A percentile compares a stretch with the other conserved stretches of the same genome.
Conservation (phyloP, 2,329 filamentous ascomycete genomes). For the Botrytis squamosa region DNA sequence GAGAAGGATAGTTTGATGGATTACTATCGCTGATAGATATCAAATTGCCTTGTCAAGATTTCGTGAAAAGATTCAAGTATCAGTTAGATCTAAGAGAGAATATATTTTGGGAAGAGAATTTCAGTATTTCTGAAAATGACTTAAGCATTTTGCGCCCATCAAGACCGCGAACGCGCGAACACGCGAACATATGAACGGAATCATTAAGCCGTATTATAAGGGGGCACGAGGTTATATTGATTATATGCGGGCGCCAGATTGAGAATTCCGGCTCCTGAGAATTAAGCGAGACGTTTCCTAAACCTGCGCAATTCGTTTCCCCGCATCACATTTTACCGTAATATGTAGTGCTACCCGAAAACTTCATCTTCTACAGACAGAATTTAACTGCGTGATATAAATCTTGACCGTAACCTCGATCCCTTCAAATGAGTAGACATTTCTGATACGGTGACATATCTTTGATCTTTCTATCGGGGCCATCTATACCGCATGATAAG, state of each 20-base stretch:
- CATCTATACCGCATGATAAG: neutral
- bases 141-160: neutral
- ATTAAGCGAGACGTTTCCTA: neutral
- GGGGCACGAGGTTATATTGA: neutral
- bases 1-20: fast-evolving
- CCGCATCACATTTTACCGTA: neutral
- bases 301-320: neutral
- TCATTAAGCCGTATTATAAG: neutral
- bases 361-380: neutral
- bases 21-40: neutral
- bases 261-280: too few relatives aligned
- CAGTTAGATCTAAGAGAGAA: neutral
- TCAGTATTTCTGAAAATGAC: neutral
- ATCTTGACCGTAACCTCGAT: neutral
- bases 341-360: neutral
- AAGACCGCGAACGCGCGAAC: neutral
- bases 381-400: too few relatives aligned
- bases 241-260: neutral
- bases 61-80: neutral
- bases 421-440: neutral
- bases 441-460: neutral
- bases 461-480: neutral
- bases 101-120: neutral
- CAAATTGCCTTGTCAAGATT: too few relatives aligned
- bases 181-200: fast-evolving